A percentile compares a stretch with the other conserved stretches of the same genome.
These are phyloP conservation scores for Pisolithus microcarpus DNA, from an alignment of 768 basidiomycete species.

Conservation along the genomic window DNA sequence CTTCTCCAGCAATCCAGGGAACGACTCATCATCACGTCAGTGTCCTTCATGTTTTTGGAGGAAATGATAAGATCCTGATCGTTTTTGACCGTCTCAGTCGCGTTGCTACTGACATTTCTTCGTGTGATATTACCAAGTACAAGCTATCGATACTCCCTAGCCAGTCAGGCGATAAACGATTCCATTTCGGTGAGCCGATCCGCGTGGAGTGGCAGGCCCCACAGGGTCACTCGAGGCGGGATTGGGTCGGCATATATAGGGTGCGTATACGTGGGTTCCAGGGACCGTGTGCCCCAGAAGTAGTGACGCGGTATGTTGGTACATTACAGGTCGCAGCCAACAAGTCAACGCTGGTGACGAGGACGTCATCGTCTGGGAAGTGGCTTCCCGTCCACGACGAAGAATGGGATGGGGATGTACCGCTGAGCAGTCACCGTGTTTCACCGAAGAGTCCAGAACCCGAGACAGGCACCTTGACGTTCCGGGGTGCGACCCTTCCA, in stretches of 20 bases:
- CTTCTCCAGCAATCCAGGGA: conserved; percentile 88
- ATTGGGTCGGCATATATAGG: conserved; percentile 94
- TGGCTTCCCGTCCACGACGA: conserved; percentile 90
- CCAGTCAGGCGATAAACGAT: conserved; percentile 47
- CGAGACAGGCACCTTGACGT: conserved; percentile 60
- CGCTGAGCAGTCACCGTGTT: conserved; percentile 39
- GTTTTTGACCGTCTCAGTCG: conserved; percentile 41
- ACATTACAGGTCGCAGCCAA: conserved; percentile 72
- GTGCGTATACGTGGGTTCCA: conserved; percentile 29
- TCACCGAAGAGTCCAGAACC: conserved; percentile 33
- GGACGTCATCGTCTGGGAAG: conserved; percentile 77
- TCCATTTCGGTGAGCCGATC: conserved; percentile 90
- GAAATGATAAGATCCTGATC: not conserved
- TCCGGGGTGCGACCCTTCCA: conserved; percentile 73
- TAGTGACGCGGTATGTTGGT: not conserved
- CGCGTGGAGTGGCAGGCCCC: conserved; percentile 84
- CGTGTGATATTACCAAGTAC: conserved; percentile 78
- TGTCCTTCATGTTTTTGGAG: conserved; percentile 6
- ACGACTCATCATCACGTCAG: conserved; percentile 86
- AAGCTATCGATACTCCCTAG: conserved; percentile 53
- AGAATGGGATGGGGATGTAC: conserved; percentile 89
- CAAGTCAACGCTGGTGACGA: conserved; percentile 74
- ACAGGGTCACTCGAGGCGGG: conserved; percentile 74
- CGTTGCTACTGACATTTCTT: conserved; percentile 72
- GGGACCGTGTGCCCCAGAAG: not conserved